phyloP scores from a whole-genome alignment of 768 basidiomycete genomes.

The Boletus sp. region DNA sequence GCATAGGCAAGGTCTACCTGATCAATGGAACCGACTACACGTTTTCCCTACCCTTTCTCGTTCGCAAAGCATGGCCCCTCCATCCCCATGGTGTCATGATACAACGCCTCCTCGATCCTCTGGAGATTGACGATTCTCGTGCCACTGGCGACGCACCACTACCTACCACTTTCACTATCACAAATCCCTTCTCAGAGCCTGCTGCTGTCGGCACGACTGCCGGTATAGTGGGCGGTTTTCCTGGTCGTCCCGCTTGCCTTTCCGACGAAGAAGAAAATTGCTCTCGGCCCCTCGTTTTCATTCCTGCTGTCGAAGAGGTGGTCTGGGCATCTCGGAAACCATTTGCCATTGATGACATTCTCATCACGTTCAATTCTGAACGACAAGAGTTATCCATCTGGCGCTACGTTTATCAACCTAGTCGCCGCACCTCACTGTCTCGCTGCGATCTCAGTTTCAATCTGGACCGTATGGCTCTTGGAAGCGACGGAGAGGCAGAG shows the following conservation, averaged over 20 bases:
- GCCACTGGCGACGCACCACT: conserved; percentile 63
- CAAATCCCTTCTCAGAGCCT: conserved; percentile 74
- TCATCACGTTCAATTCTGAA: conserved; percentile 60
- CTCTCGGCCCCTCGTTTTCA: conserved; percentile 48
- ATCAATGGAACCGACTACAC: conserved; percentile 73
- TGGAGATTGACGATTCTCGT: conserved; percentile 65
- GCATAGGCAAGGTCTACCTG: conserved; percentile 69
- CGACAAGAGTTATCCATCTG: conserved; percentile 59
- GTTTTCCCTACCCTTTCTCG: conserved; percentile 78
- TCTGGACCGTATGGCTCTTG: conserved; percentile 68
- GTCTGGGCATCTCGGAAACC: conserved; percentile 55
- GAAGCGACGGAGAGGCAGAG: conserved; percentile 47
- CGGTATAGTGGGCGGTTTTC: conserved; percentile 51
- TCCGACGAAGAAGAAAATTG: conserved; percentile 56
- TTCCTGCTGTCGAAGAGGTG: conserved; percentile 64
- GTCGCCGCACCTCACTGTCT: conserved; percentile 42
- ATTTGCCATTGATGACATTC: conserved; percentile 43
- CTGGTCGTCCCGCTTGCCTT: conserved; percentile 35
- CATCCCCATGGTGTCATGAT: conserved; percentile 78
- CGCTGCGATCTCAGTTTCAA: conserved; percentile 58
- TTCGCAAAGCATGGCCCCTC: conserved; percentile 75
- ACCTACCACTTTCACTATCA: conserved; percentile 81
- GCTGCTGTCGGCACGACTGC: conserved; percentile 66
- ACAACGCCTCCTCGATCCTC: conserved; percentile 66
- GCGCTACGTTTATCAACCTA: conserved; percentile 63